Percentiles rank a stretch among this genome's conserved stretches.
Conservation (phyloP, 176 grass and related monocot species). For the Aegilops umbellulata region DNA sequence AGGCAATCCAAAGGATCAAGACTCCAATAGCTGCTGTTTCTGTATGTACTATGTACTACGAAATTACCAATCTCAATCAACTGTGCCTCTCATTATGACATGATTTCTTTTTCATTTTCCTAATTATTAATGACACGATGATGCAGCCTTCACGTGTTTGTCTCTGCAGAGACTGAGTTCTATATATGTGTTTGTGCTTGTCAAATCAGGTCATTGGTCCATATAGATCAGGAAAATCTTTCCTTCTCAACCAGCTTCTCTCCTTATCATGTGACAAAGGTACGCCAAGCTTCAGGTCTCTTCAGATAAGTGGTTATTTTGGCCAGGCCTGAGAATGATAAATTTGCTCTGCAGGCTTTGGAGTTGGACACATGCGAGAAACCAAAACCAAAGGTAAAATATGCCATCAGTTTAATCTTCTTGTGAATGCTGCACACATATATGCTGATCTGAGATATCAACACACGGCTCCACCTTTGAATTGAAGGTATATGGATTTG, state of each 20-base stretch:
- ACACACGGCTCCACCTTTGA: neutral
- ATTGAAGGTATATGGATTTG: slow-evolving; percentile 86
- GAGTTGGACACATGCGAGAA: slow-evolving; percentile 93
- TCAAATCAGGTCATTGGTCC: slow-evolving; percentile 75
- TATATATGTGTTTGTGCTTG: neutral
- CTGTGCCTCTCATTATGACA: neutral
- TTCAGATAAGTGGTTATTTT: neutral
- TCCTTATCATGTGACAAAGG: slow-evolving; percentile 80
- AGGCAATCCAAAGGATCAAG: slow-evolving; percentile 77
- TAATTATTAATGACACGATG: neutral
- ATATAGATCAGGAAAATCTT: slow-evolving; percentile 90
- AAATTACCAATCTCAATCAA: neutral
- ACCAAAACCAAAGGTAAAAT: slow-evolving; percentile 92
- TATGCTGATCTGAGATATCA: neutral
- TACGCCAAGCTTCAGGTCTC: slow-evolving; percentile 1
- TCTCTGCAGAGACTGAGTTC: neutral
- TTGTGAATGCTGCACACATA: neutral
- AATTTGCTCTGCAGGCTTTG: slow-evolving; percentile 59
- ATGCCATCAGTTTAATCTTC: neutral
- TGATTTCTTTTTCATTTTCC: neutral
- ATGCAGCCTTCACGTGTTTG: neutral
- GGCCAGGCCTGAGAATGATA: neutral
- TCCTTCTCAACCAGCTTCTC: slow-evolving; percentile 97
- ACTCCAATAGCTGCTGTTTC: slow-evolving; percentile 76
- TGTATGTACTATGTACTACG: slow-evolving; percentile 42